Evolutionary conservation across 768 basidiomycete genomes (phyloP), one percentile per base, ranked within the genome.

Genomic region (Phaeotremella fagi): DNA sequence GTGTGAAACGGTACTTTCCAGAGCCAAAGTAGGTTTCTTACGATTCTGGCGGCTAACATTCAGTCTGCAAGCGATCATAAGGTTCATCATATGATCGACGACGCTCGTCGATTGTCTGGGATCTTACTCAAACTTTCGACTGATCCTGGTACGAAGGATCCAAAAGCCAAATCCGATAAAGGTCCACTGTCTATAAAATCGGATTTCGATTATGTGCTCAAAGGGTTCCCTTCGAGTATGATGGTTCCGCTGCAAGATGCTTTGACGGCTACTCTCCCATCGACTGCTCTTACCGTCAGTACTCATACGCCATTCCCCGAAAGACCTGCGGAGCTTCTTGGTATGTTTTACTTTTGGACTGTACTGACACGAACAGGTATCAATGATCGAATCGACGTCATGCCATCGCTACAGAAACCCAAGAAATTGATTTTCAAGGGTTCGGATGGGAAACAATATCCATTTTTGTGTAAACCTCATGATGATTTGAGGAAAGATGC

Each of bases 401-500:
- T 99, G 92, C 80, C 78, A 18, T 95, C 95, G 3, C 76, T 98
- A 23, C 88, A 89, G 25, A 86, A 83, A 66, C 95, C 95, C 4
- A 84, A 90, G 62, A 95, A 94, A 75, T 82, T 99, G 55, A 85
- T 84, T 0, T 85, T 98, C 44, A 77, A 76, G 25, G 92, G 89
- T 0, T 85, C 82, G 59, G 83, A 98, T 66, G 90, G 90, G 1
- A 82, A 84, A 52, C 77, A 76, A 11, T 97, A 97, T 77, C 85
- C 83, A 75, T 97, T 98, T 78, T 79, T 99, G 5, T 89, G 88
- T 48, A 99, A 99, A 73, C 94, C 94, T 6, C 90, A 90, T 73
- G 95, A 99, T 70, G 95, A 99, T 75, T 79, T 99, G 27, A 82
- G 95, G 33, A 99, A 99, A 77, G 95, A 99, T 66, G 92, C 91